Evolutionary conservation across 2,329 filamentous ascomycete genomes (phyloP).

Genomic region (Mycosphaerella sp.): DNA sequence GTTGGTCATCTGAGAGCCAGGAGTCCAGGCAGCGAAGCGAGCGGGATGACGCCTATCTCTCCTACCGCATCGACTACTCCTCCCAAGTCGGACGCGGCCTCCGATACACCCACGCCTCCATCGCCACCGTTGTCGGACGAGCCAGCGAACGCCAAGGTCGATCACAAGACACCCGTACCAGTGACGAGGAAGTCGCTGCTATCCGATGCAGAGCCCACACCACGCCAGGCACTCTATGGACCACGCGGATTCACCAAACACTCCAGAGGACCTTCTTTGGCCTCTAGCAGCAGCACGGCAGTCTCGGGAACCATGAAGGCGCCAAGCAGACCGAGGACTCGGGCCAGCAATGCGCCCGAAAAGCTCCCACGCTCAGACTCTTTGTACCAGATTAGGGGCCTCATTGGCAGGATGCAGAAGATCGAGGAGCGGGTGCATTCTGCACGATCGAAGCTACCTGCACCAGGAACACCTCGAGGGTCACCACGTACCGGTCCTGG

Average conservation of each 20-base stretch:
- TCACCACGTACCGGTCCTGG: conserved; percentile 56
- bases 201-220: conserved; percentile 47
- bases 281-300: conserved; percentile 25
- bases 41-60: conserved; percentile 73
- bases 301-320: conserved; percentile 33
- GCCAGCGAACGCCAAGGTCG: conserved; percentile 50
- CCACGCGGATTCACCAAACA: conserved; percentile 44
- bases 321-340: conserved; percentile 43
- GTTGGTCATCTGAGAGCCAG: conserved; percentile 40
- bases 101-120: conserved; percentile 72
- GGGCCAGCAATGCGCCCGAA: conserved; percentile 19
- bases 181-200: conserved; percentile 42
- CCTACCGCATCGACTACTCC: conserved; percentile 86
- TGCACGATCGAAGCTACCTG: conserved; percentile 83
- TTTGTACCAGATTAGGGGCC: conserved; percentile 82
- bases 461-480: conserved; percentile 67
- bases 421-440: conserved; percentile 90
- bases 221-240: conserved; percentile 43
- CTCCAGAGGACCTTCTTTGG: conserved; percentile 53
- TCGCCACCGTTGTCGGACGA: conserved; percentile 91
- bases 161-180: conserved; percentile 38
- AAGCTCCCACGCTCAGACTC: conserved; percentile 60
- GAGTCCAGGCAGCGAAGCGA: conserved; percentile 46
- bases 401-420: conserved; percentile 95
- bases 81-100: conserved; percentile 58